Evolutionary conservation across 805 yeast species (phyloP), one percentile per base, ranked within the genome.

Genomic region (Kazachstania africana): DNA sequence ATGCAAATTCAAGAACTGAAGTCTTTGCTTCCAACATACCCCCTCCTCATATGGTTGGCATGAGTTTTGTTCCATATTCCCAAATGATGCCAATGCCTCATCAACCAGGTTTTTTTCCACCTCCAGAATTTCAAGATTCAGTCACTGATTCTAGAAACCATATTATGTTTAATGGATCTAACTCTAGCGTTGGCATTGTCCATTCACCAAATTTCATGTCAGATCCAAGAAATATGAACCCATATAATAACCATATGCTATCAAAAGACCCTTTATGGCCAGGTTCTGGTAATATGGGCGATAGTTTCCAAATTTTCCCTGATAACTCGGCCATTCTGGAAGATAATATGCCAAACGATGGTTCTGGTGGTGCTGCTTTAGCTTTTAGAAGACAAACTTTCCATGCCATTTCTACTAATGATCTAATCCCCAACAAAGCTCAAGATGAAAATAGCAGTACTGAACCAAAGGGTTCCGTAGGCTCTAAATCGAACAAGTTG

Each of bases 361-460:
- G 29, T 17, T 40, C 43, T 8, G 37, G 37, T 12, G 33, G 39
- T 8, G 36, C 45, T 3, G 32, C 35, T 16, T 29, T 37, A 13
- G 32, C 49, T 4, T 38, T 45, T n/a, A 50, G 59, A 40, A 54
- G 59, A 38, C 57, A 54, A 39, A 53, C 57, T 5, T 53, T 52
- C 32, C 56, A 44, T 27, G 44, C 52, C 10, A 30, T 49, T 17
- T 50, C 58, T 16, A 45, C 49, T 4, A 40, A 39, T 17, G 51
- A 44, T 10, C 22, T 47, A 23, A 31, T 37, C 17, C 33, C 34
- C 12, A 31, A 27, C 10, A 17, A 32, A 14, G 22, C 33, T n/a
- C 20, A n/a, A 12, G 28, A 18, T 18, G 31, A 18, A 3, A 15
- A 18, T n/a, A 16, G 15, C 8, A 22, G 28, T 4, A n/a, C 31